These are phyloP conservation scores for Coniferiporia weirii DNA, from an alignment of 1,284 basidiomycete genomes.

Conservation along the genomic window DNA sequence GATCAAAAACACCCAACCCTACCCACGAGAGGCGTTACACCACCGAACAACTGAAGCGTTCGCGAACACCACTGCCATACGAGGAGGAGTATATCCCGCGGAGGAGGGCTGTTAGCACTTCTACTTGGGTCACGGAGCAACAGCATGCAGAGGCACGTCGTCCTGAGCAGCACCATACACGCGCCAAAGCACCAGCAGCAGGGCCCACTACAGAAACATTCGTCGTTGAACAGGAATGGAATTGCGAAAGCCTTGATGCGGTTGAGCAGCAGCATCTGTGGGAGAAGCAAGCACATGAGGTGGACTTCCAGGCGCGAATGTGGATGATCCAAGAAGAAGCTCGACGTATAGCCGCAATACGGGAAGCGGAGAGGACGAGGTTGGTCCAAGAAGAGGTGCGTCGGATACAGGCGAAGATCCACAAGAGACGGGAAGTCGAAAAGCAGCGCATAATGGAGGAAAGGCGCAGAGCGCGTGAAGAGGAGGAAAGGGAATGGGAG, in stretches of 20 bases:
- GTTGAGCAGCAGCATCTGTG: conserved; percentile 33
- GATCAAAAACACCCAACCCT: background rate
- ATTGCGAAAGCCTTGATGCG: background rate
- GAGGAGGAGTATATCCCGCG: conserved; percentile 26
- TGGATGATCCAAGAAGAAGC: conserved; percentile 43
- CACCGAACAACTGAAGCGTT: conserved; percentile 2
- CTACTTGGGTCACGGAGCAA: conserved; percentile 53
- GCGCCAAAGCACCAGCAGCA: conserved; percentile 24
- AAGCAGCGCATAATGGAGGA: conserved; percentile 43
- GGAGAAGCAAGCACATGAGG: conserved; percentile 46
- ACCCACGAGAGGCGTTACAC: background rate
- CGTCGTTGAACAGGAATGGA: conserved; percentile 24
- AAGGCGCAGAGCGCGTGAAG: conserved; percentile 25
- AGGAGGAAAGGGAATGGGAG: conserved; percentile 12
- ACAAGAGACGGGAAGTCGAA: conserved; percentile 24
- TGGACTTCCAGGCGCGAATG: conserved; percentile 44
- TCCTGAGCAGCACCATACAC: conserved; percentile 51
- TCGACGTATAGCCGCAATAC: conserved; percentile 21
- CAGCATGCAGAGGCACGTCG: conserved; percentile 40
- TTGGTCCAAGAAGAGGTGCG: conserved; percentile 29
- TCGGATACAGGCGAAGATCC: conserved; percentile 25
- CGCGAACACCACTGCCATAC: conserved; percentile 9
- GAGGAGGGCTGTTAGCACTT: conserved; percentile 43
- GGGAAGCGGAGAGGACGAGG: conserved; percentile 32
- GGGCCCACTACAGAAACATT: conserved; percentile 22